Percentiles rank a stretch among this genome's conserved stretches.
Evolutionary conservation across 2,329 filamentous ascomycete species (phyloP).

Genomic region (Ceratocystis destructans): DNA sequence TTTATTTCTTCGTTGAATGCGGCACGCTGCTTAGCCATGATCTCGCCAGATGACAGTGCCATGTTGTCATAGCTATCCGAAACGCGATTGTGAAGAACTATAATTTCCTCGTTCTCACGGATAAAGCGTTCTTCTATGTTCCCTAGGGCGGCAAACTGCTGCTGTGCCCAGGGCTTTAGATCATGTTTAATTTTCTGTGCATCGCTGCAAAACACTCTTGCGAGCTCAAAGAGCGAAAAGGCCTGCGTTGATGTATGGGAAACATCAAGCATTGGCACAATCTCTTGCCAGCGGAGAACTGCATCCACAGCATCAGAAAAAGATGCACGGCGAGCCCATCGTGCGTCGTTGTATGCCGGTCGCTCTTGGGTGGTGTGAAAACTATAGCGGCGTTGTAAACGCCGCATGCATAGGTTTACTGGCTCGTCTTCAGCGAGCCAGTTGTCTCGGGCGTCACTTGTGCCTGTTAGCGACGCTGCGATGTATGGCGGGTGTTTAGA

Average conservation of each 20-base stretch:
- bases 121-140: constrained; percentile 48
- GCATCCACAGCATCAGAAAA: constrained; percentile 65
- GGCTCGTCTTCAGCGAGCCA: constrained; percentile 11
- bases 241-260: constrained; percentile 12
- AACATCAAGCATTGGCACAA: constrained; percentile 31
- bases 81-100: constrained; percentile 53
- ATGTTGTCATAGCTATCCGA: constrained; percentile 57
- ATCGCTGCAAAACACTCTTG: constrained; percentile 39
- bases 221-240: constrained; percentile 30
- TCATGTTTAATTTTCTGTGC: constrained; percentile 39
- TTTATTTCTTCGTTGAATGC: constrained; percentile 57
- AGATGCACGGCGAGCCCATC: constrained; percentile 59
- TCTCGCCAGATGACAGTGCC: constrained; percentile 51
- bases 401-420: constrained; percentile 9
- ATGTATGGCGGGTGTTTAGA: not conserved
- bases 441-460: not conserved
- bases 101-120: constrained; percentile 50
- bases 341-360: constrained; percentile 38
- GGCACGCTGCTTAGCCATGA: constrained; percentile 55
- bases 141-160: constrained; percentile 43
- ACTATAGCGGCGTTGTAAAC: constrained; percentile 49
- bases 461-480: not conserved
- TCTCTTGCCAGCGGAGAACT: constrained; percentile 51
- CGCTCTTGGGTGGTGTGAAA: constrained; percentile 27
- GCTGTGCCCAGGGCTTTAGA: constrained; percentile 47